These are phyloP conservation scores for Diaporthe humulicola DNA, from an alignment of 2,329 filamentous ascomycete species.

Conservation along the genomic window DNA sequence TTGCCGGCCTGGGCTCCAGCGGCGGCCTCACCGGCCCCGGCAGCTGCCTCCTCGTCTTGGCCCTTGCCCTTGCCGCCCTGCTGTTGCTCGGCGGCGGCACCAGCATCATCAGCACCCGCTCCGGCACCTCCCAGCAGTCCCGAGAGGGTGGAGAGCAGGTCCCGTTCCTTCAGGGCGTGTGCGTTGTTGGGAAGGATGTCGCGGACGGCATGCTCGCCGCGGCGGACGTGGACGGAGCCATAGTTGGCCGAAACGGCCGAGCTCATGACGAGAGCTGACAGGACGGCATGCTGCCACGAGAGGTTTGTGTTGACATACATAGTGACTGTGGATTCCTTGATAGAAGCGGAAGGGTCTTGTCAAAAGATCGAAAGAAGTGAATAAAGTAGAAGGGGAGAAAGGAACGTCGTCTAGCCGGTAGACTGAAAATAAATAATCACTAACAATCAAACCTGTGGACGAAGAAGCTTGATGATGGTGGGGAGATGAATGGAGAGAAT, in stretches of 20 bases:
- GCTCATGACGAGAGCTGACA: constrained; percentile 36
- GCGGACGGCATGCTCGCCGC: constrained; percentile 20
- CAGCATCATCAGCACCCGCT: background rate
- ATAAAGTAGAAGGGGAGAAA: constrained; percentile 1
- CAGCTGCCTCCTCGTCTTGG: background rate
- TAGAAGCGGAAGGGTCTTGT: background rate
- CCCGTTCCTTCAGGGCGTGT: background rate
- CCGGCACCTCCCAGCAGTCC: constrained; percentile 11
- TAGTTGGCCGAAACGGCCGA: constrained; percentile 33
- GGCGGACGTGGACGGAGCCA: constrained; percentile 14
- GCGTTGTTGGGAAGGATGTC: background rate
- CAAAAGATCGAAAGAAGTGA: constrained; percentile 27
- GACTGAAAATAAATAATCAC: background rate
- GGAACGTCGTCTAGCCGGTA: constrained; percentile 31
- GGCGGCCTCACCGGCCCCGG: background rate
- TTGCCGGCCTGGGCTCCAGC: background rate
- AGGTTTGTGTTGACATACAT: constrained; percentile 18
- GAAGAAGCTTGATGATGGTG: constrained; percentile 11
- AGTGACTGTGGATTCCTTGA: constrained; percentile 8
- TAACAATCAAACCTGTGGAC: constrained; percentile 27
- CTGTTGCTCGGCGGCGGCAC: background rate
- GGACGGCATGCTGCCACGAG: constrained; percentile 31
- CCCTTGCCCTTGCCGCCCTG: background rate
- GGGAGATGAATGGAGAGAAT: background rate
- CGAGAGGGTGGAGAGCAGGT: constrained; percentile 8